These are phyloP conservation scores for Pyronema domesticum DNA, from an alignment of 495 filamentous ascomycete species.

Conservation along the genomic window DNA sequence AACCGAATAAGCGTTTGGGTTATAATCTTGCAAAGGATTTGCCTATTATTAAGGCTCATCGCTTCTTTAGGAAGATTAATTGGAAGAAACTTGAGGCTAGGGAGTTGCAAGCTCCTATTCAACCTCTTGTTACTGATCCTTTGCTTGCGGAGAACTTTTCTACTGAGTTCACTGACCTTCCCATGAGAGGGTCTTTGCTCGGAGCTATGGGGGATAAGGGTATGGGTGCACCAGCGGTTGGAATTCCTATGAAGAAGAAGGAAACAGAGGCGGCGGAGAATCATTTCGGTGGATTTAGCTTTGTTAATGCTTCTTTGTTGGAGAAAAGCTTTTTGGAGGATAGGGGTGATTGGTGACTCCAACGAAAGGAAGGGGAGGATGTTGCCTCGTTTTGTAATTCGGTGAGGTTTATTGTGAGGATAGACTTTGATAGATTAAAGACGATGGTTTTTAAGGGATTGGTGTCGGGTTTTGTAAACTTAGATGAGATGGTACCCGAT, in stretches of 20 bases:
- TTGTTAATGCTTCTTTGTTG: conserved; percentile 74
- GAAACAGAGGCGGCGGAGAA: conserved; percentile 37
- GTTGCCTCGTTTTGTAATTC: too few relatives aligned
- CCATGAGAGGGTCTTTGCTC: conserved; percentile 38
- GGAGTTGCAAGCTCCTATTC: conserved; percentile 69
- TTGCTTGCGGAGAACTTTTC: conserved; percentile 92
- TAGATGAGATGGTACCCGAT: too few relatives aligned
- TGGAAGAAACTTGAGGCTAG: conserved; percentile 66
- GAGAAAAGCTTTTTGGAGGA: conserved; percentile 37
- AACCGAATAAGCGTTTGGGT: conserved; percentile 73
- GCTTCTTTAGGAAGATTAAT: conserved; percentile 92
- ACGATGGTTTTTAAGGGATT: too few relatives aligned
- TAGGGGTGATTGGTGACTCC: conserved; percentile 11
- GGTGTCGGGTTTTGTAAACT: too few relatives aligned
- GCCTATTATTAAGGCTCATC: conserved; percentile 69
- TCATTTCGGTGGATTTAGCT: conserved; percentile 89
- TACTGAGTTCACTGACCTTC: conserved; percentile 65
- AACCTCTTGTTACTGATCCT: conserved; percentile 82
- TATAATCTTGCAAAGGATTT: conserved; percentile 77
- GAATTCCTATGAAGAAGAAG: conserved; percentile 14
- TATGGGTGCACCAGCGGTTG: conserved; percentile 23
- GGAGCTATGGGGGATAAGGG: neutral
- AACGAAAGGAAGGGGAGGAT: too few relatives aligned
- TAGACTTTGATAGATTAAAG: too few relatives aligned
- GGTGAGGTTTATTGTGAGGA: too few relatives aligned